Conservation (phyloP, 1,284 basidiomycete species). For the Trametes polyzona region DNA sequence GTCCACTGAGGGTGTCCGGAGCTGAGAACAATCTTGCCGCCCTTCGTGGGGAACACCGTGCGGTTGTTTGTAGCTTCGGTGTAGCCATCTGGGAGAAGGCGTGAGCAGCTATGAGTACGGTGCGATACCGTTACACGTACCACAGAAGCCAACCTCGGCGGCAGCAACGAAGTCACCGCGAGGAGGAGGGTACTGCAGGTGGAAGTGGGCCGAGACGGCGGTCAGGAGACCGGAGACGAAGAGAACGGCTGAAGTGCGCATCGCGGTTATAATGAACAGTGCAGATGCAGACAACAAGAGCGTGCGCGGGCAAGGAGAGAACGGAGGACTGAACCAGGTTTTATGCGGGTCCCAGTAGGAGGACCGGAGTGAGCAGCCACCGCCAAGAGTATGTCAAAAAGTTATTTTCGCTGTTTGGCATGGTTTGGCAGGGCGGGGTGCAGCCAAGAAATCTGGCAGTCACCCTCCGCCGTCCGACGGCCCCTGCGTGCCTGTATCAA, state of each 20-base stretch:
- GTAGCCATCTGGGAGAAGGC: slow-evolving; percentile 52
- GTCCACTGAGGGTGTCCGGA: slow-evolving; percentile 64
- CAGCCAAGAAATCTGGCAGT: neutral
- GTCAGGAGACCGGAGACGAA: slow-evolving; percentile 32
- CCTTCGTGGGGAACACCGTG: slow-evolving; percentile 63
- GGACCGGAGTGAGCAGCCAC: slow-evolving; percentile 13
- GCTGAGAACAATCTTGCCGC: slow-evolving; percentile 57
- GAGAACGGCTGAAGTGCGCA: slow-evolving; percentile 40
- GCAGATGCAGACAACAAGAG: neutral
- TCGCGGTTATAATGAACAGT: slow-evolving; percentile 17
- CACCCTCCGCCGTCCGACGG: too few species aligned
- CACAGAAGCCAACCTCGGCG: slow-evolving; percentile 60
- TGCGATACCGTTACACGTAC: slow-evolving; percentile 37
- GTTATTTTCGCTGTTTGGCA: slow-evolving; percentile 37
- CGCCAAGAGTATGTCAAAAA: slow-evolving; percentile 31
- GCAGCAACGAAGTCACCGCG: slow-evolving; percentile 63
- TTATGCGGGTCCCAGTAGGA: slow-evolving; percentile 9
- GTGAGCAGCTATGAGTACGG: neutral
- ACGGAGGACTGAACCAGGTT: slow-evolving; percentile 12
- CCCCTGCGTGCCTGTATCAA: too few species aligned
- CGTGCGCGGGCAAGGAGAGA: slow-evolving; percentile 7
- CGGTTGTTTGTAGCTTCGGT: slow-evolving; percentile 48
- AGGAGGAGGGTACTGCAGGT: slow-evolving; percentile 65
- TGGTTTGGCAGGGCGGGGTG: slow-evolving; percentile 17
- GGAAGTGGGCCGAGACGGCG: slow-evolving; percentile 67